phyloP scores from a whole-genome alignment of 352 stramenopile genomes.

The Saprolegnia diclina region DNA sequence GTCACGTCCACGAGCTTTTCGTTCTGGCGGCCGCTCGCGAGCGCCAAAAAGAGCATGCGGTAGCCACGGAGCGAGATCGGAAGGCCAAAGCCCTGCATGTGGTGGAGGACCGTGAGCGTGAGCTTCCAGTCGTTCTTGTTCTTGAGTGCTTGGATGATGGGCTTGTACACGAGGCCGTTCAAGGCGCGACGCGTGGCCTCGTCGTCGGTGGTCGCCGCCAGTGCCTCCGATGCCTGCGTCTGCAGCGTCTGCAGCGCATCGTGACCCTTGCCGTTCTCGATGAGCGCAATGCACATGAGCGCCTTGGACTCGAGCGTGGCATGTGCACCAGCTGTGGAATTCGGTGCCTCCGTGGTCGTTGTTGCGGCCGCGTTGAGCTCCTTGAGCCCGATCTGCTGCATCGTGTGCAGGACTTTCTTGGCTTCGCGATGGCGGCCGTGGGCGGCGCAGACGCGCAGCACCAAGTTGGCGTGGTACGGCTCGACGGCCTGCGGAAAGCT shows the following conservation, averaged over 20 bases:
- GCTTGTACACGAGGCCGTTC: slow-evolving; percentile 37
- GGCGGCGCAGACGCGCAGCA: slow-evolving; percentile 33
- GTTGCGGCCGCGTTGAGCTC: slow-evolving; percentile 15
- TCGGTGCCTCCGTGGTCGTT: too few species aligned
- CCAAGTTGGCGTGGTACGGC: slow-evolving; percentile 20
- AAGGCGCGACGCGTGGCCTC: slow-evolving; percentile 26
- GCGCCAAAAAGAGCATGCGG: slow-evolving; percentile 53
- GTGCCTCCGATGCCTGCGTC: slow-evolving; percentile 31
- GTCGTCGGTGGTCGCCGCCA: neutral
- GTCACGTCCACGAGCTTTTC: slow-evolving; percentile 51
- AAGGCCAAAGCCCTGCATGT: slow-evolving; percentile 55
- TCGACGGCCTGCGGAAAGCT: slow-evolving; percentile 7
- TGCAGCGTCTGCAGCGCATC: slow-evolving; percentile 39
- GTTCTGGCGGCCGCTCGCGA: slow-evolving; percentile 40
- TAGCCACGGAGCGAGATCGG: slow-evolving; percentile 47
- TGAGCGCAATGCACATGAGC: slow-evolving; percentile 43
- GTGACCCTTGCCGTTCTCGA: slow-evolving; percentile 45
- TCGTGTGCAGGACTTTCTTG: slow-evolving; percentile 37
- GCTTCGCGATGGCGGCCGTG: slow-evolving; percentile 51
- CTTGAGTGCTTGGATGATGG: slow-evolving; percentile 53
- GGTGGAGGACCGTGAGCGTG: slow-evolving; percentile 45
- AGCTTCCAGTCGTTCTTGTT: slow-evolving; percentile 53
- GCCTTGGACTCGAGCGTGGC: slow-evolving; percentile 33
- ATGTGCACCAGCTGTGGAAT: neutral
- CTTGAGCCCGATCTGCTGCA: slow-evolving; percentile 34